These are phyloP conservation scores for Graphilbum fragrans DNA, from an alignment of 2,329 filamentous ascomycete species.

Conservation along the genomic window DNA sequence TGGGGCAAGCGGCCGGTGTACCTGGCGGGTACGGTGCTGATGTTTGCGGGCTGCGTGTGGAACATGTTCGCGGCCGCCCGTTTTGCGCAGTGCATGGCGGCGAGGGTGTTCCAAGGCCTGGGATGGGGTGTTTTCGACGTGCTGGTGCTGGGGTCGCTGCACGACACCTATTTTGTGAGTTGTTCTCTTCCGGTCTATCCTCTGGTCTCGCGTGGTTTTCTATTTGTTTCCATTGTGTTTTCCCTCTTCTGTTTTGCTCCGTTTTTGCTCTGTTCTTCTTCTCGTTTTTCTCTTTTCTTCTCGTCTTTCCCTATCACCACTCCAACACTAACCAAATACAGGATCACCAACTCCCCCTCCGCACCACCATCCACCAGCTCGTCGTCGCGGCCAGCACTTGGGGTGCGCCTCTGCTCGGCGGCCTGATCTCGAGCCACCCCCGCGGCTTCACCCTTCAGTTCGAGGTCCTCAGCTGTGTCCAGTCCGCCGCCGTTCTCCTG, in stretches of 20 bases:
- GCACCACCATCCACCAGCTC: slow-evolving; percentile 31
- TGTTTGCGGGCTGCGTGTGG: slow-evolving; percentile 39
- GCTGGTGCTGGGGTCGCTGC: slow-evolving; percentile 37
- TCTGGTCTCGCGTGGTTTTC: background rate
- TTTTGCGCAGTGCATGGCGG: slow-evolving; percentile 35
- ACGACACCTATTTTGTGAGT: slow-evolving; percentile 45
- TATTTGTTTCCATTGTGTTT: slow-evolving; percentile 10
- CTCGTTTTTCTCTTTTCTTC: too few species aligned
- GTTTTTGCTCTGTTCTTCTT: too few species aligned
- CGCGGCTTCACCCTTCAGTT: slow-evolving; percentile 35
- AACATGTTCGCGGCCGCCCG: slow-evolving; percentile 28
- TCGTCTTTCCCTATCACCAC: too few species aligned
- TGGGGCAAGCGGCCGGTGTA: slow-evolving; percentile 43
- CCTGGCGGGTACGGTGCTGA: slow-evolving; percentile 28
- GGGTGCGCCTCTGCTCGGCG: slow-evolving; percentile 41
- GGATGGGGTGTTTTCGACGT: slow-evolving; percentile 49
- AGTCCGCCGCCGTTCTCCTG: slow-evolving; percentile 32
- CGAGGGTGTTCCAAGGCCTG: slow-evolving; percentile 41
- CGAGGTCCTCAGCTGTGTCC: slow-evolving; percentile 35
- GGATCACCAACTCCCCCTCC: slow-evolving; percentile 39
- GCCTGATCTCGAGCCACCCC: slow-evolving; percentile 28
- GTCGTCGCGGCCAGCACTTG: slow-evolving; percentile 34
- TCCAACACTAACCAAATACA: slow-evolving; percentile 10
- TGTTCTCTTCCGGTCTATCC: too few species aligned
- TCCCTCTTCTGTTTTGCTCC: too few species aligned